Evolutionary conservation across 768 basidiomycete species (phyloP), one percentile per base, ranked within the genome.

Genomic region (Russula sp.): DNA sequence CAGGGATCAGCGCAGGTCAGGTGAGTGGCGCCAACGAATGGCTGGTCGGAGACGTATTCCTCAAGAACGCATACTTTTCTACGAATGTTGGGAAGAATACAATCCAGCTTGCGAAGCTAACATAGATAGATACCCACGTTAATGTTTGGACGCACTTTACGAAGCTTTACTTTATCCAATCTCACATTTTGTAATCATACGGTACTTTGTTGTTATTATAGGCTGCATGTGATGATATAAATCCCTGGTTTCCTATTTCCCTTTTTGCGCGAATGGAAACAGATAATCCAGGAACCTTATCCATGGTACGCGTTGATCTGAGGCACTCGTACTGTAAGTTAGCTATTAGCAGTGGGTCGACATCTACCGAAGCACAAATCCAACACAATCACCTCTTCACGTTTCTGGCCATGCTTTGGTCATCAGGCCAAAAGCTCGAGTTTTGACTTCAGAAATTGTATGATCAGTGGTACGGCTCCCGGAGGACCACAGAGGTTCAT

Each of bases 11-110:
- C 13, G 76, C 85, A 11, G 87, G 87, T 5, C 73, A 80, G 50
- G 76, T 90, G 46, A 86, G 83, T 49, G 83, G 81, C 62, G 75
- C 78, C 13, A 80, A 76, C 3, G 80, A 87, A 68, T 91, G 88
- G 89, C 80, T 92, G 64, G 77, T 87, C 40, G 88, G 88, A 32
- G 90, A 87, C 68, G 85, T 85, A 28, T 90, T 89, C 79, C 76
- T 89, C 71, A 90, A 90, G 81, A 90, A 88, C 69, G 87, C 80
- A 0, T 89, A 88, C 72, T 86, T 87, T 72, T 87, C 86, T 7
- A 85, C 83, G 13, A 77, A 90, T 67, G 82, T 83, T 16, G 72
- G 65, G 13, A 79, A 80, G 68, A 87, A 89, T 72, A 76, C 79
- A 46, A 77, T 89, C 36, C 83, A 80, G 28, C 79, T 89, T 14